Evolutionary conservation across 148 eudicot genomes (phyloP), one percentile per base, ranked within the genome.

Genomic region (Linanthus parryae): DNA sequence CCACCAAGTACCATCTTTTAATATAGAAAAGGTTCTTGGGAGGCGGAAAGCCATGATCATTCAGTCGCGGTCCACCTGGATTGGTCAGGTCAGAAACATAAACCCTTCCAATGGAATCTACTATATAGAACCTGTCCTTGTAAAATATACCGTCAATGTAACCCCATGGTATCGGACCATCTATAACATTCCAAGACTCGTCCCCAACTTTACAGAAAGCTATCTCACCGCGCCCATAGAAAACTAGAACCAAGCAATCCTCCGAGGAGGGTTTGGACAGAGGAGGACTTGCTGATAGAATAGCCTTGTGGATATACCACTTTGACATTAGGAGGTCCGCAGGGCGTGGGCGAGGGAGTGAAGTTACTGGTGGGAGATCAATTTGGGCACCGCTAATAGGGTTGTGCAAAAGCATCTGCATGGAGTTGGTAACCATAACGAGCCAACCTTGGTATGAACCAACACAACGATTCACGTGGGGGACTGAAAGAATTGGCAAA

Each of bases 391-490:
- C 44, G 2, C 19, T 1, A 18, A 40, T n/a, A 17, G 44, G 44
- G 18, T 40, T 40, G 8, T 40, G 44, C 44, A 40, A 40, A 17
- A 16, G 19, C 44, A 40, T 40, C 10, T 3, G 6, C 44, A 40
- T 17, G 44, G 8, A 5, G 2, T 40, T 40, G 18, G 16, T 10
- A 2, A 40, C 22, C 44, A 40, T 40, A 22, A 18, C 10, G 9
- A 40, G 44, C 44, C 44, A 40, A 18, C 22, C 44, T 16, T 40
- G 16, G 44, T 40, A 18, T 2, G 44, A 40, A 19, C 44, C 44
- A 40, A 9, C 20, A 16, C 44, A 40, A 12, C 16, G 44, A 6
- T 12, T 40, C 17, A 7, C n/a, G n/a, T 40, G 44, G 18, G 44
- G 44, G 18, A 15, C 18, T 8, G 44, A 16, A 6, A 18, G 7